phyloP scores from a whole-genome alignment of 805 yeast genomes.

The Candida michaelii region DNA sequence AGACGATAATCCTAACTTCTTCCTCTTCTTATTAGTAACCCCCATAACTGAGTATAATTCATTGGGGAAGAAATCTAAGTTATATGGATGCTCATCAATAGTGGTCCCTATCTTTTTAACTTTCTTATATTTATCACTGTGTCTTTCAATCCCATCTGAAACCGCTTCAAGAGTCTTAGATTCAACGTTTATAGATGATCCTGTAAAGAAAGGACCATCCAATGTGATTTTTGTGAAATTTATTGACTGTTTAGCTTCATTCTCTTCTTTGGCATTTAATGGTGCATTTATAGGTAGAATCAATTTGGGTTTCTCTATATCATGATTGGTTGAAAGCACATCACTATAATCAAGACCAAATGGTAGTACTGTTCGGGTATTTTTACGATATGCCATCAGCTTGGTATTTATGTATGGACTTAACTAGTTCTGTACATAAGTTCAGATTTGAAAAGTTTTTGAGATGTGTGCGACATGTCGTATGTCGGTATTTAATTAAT shows the following conservation, averaged over 20 bases:
- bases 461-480: neutral
- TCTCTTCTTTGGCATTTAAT: constrained; percentile 49
- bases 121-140: constrained; percentile 76
- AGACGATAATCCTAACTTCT: constrained; percentile 42
- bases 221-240: constrained; percentile 52
- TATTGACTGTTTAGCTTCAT: constrained; percentile 54
- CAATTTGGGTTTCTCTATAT: constrained; percentile 43
- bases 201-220: constrained; percentile 70
- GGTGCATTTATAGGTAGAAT: constrained; percentile 67
- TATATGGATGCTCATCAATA: constrained; percentile 76
- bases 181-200: constrained; percentile 40
- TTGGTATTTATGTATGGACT: neutral
- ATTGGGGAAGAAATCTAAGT: constrained; percentile 67
- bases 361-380: constrained; percentile 49
- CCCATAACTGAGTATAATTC: constrained; percentile 78
- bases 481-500: neutral
- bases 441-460: neutral
- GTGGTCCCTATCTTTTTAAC: constrained; percentile 69
- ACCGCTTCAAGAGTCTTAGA: constrained; percentile 13
- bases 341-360: constrained; percentile 72
- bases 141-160: constrained; percentile 73
- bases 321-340: constrained; percentile 37
- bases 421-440: neutral
- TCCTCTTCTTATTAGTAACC: constrained; percentile 48
- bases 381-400: constrained; percentile 7